These are phyloP conservation scores for Morella rubra DNA, from an alignment of 306 rosid genomes.

Conservation along the genomic window DNA sequence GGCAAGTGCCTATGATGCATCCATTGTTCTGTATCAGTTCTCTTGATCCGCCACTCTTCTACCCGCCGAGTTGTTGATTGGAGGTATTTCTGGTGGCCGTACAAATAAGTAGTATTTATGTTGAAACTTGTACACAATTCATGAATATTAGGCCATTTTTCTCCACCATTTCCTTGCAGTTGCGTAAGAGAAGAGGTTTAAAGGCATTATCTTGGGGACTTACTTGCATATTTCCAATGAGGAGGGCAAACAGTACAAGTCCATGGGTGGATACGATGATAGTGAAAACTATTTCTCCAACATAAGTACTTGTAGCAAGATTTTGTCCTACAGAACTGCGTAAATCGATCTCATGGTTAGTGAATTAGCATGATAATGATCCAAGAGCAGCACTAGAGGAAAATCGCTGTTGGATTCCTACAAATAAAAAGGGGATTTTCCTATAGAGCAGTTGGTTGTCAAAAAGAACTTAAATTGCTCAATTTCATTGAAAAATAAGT, in stretches of 20 bases:
- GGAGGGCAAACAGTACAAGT: slow-evolving; percentile 81
- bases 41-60: slow-evolving; percentile 93
- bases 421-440: too few species aligned
- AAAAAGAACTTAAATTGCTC: too few species aligned
- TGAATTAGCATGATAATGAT: too few species aligned
- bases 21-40: slow-evolving; percentile 95
- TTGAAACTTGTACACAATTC: neutral
- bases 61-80: slow-evolving; percentile 82
- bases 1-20: slow-evolving; percentile 95
- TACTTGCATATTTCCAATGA: slow-evolving; percentile 97
- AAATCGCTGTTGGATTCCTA: too few species aligned
- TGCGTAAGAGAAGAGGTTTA: neutral
- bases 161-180: neutral
- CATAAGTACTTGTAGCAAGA: slow-evolving; percentile 80
- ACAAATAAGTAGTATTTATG: neutral
- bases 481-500: too few species aligned
- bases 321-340: slow-evolving; percentile 93
- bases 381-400: too few species aligned
- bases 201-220: slow-evolving; percentile 1
- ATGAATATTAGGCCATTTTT: too few species aligned
- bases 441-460: too few species aligned
- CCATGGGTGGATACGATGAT: slow-evolving; percentile 80
- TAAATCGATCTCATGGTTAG: neutral
- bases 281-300: slow-evolving; percentile 82
- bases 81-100: slow-evolving; percentile 60